phyloP scores from a whole-genome alignment of 2,329 filamentous ascomycete species.

The Aspergillus clavatus region DNA sequence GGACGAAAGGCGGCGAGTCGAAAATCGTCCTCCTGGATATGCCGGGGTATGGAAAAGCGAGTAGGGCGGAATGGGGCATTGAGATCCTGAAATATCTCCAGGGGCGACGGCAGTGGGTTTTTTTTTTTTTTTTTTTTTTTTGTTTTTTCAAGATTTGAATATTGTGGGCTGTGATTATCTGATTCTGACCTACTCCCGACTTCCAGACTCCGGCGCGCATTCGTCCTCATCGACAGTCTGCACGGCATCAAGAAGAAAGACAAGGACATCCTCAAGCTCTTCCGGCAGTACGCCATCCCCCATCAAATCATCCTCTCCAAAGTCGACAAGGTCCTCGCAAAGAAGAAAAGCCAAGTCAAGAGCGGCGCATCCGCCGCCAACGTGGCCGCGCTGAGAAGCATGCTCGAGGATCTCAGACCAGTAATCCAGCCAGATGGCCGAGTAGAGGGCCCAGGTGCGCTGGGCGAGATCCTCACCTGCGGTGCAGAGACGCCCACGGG shows the following conservation, averaged over 20 bases:
- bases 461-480: constrained; percentile 59
- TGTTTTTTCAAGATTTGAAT: too few species aligned
- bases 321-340: constrained; percentile 52
- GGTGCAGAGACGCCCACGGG: constrained; percentile 49
- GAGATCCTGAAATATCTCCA: constrained; percentile 66
- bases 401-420: constrained; percentile 38
- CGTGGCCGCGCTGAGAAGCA: constrained; percentile 34
- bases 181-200: neutral
- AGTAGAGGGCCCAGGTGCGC: constrained; percentile 36
- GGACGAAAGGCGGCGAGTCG: constrained; percentile 39
- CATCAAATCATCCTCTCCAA: constrained; percentile 66
- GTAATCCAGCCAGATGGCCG: constrained; percentile 42
- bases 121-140: neutral
- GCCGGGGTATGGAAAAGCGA: constrained; percentile 65
- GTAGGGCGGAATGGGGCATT: constrained; percentile 57
- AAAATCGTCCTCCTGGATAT: constrained; percentile 62
- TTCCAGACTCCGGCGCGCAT: constrained; percentile 53
- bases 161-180: too few species aligned
- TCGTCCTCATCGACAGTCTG: constrained; percentile 59
- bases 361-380: constrained; percentile 25
- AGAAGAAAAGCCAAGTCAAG: constrained; percentile 29
- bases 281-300: constrained; percentile 53
- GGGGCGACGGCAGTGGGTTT: constrained; percentile 53
- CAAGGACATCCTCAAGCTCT: constrained; percentile 50
- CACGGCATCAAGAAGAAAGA: constrained; percentile 63